Conservation (phyloP, 1,284 basidiomycete species). For the Papiliotrema fonsecae region DNA sequence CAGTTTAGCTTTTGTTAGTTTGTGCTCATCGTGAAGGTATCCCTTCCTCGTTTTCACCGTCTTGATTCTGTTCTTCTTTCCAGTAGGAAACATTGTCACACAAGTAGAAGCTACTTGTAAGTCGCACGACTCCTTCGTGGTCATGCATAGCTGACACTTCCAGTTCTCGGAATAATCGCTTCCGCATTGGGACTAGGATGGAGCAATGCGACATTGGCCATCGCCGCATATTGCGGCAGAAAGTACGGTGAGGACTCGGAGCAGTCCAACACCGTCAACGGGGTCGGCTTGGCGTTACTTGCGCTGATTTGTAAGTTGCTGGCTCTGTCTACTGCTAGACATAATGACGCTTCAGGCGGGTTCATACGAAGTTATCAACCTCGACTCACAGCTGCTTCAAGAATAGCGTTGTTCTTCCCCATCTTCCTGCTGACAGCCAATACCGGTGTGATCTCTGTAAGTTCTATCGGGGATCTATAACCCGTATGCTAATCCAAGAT, state of each 20-base stretch:
- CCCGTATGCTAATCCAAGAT: slow-evolving; percentile 7
- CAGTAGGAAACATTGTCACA: slow-evolving; percentile 36
- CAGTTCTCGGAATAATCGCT: slow-evolving; percentile 35
- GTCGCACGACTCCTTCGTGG: not conserved
- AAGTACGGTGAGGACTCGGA: slow-evolving; percentile 29
- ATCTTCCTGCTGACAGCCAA: slow-evolving; percentile 41
- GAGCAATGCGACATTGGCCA: slow-evolving; percentile 33
- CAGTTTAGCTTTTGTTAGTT: not conserved
- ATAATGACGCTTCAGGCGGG: slow-evolving; percentile 25
- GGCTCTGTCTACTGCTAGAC: not conserved
- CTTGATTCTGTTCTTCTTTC: slow-evolving; percentile 47
- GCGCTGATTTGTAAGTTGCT: slow-evolving; percentile 34
- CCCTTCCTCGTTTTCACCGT: slow-evolving; percentile 44
- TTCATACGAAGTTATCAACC: slow-evolving; percentile 36
- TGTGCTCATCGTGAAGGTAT: slow-evolving; percentile 27
- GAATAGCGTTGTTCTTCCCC: slow-evolving; percentile 44
- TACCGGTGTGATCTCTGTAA: slow-evolving; percentile 29
- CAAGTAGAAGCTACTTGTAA: slow-evolving; percentile 41
- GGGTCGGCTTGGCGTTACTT: slow-evolving; percentile 34
- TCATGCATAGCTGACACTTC: not conserved
- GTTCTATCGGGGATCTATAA: not conserved
- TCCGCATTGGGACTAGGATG: slow-evolving; percentile 36
- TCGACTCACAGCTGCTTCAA: slow-evolving; percentile 35
- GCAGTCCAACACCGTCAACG: slow-evolving; percentile 30
- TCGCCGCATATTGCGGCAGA: slow-evolving; percentile 32